These are phyloP conservation scores for Durio zibethinus DNA, from an alignment of 345 rosid genomes.

Conservation along the genomic window DNA sequence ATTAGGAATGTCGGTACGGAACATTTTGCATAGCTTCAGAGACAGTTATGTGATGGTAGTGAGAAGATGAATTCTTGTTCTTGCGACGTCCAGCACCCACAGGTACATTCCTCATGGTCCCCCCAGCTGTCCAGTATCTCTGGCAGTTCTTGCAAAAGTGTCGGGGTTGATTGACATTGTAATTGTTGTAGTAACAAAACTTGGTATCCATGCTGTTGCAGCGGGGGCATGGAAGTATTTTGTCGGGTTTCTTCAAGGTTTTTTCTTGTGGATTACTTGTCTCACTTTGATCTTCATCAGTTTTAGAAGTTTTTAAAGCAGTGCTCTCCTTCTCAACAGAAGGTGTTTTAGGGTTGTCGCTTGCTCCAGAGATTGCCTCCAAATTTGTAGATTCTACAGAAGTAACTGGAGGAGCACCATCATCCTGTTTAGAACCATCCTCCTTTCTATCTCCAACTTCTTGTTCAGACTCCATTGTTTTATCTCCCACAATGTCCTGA, in stretches of 20 bases:
- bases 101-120: conserved; percentile 92
- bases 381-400: conserved; percentile 27
- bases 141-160: conserved; percentile 95
- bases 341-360: conserved; percentile 29
- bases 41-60: conserved; percentile 60
- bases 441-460: conserved; percentile 25
- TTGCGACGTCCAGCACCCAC: conserved; percentile 95
- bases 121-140: conserved; percentile 98
- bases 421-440: conserved; percentile 21
- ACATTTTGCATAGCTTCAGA: conserved; percentile 58
- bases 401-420: conserved; percentile 13
- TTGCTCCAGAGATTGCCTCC: conserved; percentile 34
- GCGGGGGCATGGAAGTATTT: conserved; percentile 85
- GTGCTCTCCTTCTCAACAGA: conserved; percentile 34
- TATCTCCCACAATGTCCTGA: conserved; percentile 42
- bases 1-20: conserved; percentile 44
- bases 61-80: conserved; percentile 76
- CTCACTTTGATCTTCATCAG: conserved; percentile 50
- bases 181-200: conserved; percentile 93
- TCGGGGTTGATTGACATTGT: conserved; percentile 89
- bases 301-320: conserved; percentile 29
- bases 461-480: conserved; percentile 27
- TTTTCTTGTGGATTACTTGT: conserved; percentile 48
- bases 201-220: conserved; percentile 94
- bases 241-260: conserved; percentile 74